phyloP scores from a whole-genome alignment of 148 eudicot genomes.

The Gaultheria prostrata region DNA sequence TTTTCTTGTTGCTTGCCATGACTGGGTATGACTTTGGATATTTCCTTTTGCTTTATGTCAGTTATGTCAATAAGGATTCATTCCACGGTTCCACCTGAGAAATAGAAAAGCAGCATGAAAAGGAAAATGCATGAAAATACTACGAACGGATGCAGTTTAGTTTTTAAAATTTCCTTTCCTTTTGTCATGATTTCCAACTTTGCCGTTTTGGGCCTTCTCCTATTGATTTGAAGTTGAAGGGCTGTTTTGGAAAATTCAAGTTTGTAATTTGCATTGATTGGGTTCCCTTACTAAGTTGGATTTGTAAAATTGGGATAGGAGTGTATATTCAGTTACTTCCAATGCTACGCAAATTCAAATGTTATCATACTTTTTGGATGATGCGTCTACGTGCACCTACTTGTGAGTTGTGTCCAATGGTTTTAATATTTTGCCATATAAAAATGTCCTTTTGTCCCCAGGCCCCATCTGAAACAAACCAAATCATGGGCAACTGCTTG shows the following conservation, averaged over 20 bases:
- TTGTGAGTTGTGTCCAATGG: not conserved
- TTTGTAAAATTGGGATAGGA: not conserved
- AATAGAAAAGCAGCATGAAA: not conserved
- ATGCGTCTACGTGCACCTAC: not conserved
- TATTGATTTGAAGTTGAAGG: not conserved
- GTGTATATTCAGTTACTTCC: not conserved
- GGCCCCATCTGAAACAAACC: conserved; percentile 33
- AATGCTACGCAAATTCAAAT: not conserved
- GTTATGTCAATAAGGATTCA: not conserved
- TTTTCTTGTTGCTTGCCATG: conserved; percentile 53
- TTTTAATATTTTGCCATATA: not conserved
- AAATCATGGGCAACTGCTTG: conserved; percentile 27
- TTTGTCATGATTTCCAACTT: not conserved
- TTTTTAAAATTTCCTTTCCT: not conserved
- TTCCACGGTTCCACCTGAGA: not conserved
- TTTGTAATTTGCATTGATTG: too few species aligned
- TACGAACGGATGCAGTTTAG: not conserved
- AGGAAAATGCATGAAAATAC: not conserved
- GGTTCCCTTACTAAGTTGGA: not conserved
- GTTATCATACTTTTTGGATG: not conserved
- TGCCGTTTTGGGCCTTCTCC: not conserved
- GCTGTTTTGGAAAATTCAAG: not conserved
- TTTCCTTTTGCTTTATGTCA: not conserved
- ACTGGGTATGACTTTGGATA: conserved; percentile 30
- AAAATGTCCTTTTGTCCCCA: not conserved